Evolutionary conservation across 1,284 basidiomycete genomes (phyloP).

Genomic region (Trichosporon ovoides): DNA sequence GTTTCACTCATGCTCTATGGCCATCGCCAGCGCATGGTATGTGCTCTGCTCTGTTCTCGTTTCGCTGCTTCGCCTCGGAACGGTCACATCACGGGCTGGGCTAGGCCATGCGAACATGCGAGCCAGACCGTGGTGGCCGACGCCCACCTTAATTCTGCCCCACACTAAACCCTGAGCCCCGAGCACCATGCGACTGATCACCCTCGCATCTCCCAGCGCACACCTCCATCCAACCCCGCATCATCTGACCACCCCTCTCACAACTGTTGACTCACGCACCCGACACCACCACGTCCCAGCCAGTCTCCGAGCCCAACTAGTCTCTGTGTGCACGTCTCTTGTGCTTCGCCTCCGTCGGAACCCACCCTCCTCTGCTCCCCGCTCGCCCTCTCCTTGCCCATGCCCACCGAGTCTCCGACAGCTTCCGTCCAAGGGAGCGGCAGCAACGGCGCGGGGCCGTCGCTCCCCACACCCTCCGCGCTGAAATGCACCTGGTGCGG

Average conservation of each 20-base stretch:
- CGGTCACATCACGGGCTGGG: no score
- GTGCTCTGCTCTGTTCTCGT: no score
- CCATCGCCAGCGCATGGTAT: no score
- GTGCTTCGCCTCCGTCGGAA: not conserved
- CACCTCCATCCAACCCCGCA: not conserved
- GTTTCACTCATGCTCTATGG: no score
- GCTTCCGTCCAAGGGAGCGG: slow-evolving; percentile 11
- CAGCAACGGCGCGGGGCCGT: not conserved
- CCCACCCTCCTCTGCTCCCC: no score
- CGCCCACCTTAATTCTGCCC: slow-evolving; percentile 1
- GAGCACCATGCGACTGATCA: not conserved
- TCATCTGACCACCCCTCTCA: not conserved
- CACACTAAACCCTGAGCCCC: slow-evolving; percentile 1
- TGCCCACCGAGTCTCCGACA: slow-evolving; percentile 41
- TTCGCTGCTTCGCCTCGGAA: no score
- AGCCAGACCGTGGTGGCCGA: no score
- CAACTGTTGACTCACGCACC: not conserved
- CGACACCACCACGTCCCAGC: not conserved
- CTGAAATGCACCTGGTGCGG: slow-evolving; percentile 44
- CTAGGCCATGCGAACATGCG: no score
- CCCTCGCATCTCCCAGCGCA: not conserved
- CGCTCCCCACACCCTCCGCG: slow-evolving; percentile 17
- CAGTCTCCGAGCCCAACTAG: not conserved
- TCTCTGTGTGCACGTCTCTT: not conserved
- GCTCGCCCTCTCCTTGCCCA: slow-evolving; percentile 5